Evolutionary conservation across 257 asterid genomes (phyloP), one percentile per base, ranked within the genome.

Genomic region (Galeopsis tetrahit): DNA sequence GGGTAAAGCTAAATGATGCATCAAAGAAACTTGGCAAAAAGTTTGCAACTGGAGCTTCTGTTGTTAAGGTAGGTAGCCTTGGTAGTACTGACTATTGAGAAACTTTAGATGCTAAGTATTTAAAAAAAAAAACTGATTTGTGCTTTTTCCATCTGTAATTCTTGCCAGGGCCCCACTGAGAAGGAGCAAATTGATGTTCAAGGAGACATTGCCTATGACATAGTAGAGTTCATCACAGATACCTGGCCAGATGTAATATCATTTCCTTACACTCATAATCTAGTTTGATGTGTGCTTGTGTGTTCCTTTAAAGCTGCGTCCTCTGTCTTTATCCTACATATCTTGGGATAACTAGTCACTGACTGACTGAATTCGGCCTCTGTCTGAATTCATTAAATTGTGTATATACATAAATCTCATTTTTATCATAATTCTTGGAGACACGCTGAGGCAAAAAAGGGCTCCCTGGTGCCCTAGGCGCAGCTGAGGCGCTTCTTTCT

Each of bases 141-240:
- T 32, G 61, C 52, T 36, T n/a, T 28, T 69, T 17, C 48, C 57
- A 66, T 64, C 7, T 63, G 68, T 66, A 39, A 63, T 73, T 70
- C 60, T 51, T 76, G 71, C 48, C 83, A 95, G 98, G 98, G 98
- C 46, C 97, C 99, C 57, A 90, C 98, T 21, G 98, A 92, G 87
- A 95, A 95, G 86, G 98, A 92, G 81, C 97, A 95, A 83, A 92
- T 95, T 77, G 98, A 95, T 80, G 99, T 95, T 79, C 98, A 95
- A 84, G 98, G 99, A 78, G 99, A 95, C 88, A 92, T 95, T 80
- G 78, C 90, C 75, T 92, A 85, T 75, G 99, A 95, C 81, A 87
- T 95, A 55, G 98, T 92, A 86, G 98, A 95, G 69, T 95, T 95
- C 82, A 84, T 95, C 77, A 92, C 97, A 11, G 98, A 92, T 15